Percentiles rank a stretch among this genome's conserved stretches.
phyloP scores from a whole-genome alignment of 441 rosid species.

The Codiaeum variegatum region DNA sequence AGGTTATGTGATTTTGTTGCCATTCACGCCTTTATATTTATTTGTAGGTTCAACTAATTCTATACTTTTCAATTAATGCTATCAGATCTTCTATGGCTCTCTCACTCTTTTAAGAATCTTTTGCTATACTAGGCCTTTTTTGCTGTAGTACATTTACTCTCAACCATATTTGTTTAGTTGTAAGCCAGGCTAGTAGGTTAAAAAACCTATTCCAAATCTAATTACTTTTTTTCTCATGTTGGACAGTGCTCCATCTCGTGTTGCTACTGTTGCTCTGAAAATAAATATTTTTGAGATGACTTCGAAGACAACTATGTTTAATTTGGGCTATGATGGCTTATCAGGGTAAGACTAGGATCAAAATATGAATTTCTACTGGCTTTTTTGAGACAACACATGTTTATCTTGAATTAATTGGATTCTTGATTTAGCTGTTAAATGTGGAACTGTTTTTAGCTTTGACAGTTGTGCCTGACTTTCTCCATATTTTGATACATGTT shows the following conservation, averaged over 20 bases:
- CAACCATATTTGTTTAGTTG: not conserved
- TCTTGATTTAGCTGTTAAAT: conserved; percentile 14
- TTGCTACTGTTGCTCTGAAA: conserved; percentile 58
- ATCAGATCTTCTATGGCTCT: not conserved
- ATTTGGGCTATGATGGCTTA: conserved; percentile 41
- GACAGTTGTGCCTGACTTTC: conserved; percentile 6
- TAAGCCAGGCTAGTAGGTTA: not conserved
- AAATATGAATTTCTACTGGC: not conserved
- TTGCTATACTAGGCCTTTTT: conserved; percentile 6
- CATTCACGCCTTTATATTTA: not conserved
- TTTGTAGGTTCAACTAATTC: conserved; percentile 2
- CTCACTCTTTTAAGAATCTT: not conserved
- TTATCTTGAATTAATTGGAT: conserved; percentile 4
- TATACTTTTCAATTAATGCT: not conserved
- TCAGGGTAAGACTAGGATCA: conserved; percentile 44
- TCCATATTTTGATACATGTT: not conserved
- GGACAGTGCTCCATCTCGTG: conserved; percentile 68
- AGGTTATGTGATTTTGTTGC: conserved; percentile 12
- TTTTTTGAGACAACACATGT: conserved; percentile 3
- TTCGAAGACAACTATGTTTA: conserved; percentile 39
- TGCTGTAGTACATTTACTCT: not conserved
- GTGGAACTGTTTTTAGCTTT: not conserved
- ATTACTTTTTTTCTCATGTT: conserved; percentile 12
- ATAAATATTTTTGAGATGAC: conserved; percentile 64
- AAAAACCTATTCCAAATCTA: not conserved